A percentile compares a stretch with the other conserved stretches of the same genome.
phyloP scores from a whole-genome alignment of 2,329 filamentous ascomycete species.

The Magnaporthiopsis rhizophila region DNA sequence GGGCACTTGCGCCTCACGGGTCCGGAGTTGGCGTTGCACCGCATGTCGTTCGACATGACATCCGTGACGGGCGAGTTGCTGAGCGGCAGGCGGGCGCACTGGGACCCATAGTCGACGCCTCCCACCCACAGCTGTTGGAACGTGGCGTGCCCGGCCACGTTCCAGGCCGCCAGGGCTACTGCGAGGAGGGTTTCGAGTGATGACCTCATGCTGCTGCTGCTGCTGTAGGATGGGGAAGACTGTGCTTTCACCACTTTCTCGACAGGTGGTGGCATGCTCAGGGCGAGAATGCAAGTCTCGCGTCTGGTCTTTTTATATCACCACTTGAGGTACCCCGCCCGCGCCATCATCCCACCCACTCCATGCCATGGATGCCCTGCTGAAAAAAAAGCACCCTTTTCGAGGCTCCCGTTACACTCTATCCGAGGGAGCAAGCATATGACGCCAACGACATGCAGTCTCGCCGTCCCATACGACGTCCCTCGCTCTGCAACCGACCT shows the following conservation, averaged over 20 bases:
- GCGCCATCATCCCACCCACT: neutral
- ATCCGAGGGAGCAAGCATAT: neutral
- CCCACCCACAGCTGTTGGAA: conserved; percentile 44
- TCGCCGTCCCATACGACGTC: neutral
- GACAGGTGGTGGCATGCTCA: neutral
- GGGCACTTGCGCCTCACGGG: conserved; percentile 29
- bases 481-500: neutral
- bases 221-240: too few relatives aligned
- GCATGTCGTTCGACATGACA: conserved; percentile 29
- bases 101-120: conserved; percentile 30
- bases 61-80: conserved; percentile 40
- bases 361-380: too few relatives aligned
- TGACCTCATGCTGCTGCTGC: conserved; percentile 26
- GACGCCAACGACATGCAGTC: neutral
- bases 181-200: conserved; percentile 21
- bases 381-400: neutral
- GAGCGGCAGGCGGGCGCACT: conserved; percentile 39
- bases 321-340: too few relatives aligned
- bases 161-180: conserved; percentile 23
- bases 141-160: conserved; percentile 37
- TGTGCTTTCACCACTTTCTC: neutral
- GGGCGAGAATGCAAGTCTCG: too few relatives aligned
- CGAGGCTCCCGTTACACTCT: neutral
- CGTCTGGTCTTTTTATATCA: neutral
- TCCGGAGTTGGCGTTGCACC: conserved; percentile 30